Percentiles rank a stretch among this genome's conserved stretches.
Conservation (phyloP, 1,284 basidiomycete genomes). For the Ustilago trichophora region DNA sequence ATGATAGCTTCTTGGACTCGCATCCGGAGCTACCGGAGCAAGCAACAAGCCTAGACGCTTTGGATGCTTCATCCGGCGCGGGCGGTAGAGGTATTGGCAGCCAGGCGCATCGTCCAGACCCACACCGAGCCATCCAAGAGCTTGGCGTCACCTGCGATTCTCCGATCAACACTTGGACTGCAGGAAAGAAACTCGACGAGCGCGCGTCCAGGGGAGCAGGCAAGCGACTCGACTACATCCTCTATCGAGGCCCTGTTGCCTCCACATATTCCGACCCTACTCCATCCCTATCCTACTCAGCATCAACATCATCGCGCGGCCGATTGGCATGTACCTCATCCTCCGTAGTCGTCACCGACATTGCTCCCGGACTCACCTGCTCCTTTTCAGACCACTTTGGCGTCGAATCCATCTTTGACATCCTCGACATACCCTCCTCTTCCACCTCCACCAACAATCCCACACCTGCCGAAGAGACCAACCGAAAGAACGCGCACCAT, state of each 20-base stretch:
- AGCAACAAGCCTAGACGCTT: conserved; percentile 20
- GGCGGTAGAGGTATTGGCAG: background rate
- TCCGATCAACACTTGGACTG: conserved; percentile 87
- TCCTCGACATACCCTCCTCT: conserved; percentile 8
- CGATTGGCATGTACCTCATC: conserved; percentile 30
- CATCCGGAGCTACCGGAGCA: conserved; percentile 61
- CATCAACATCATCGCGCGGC: too few species aligned
- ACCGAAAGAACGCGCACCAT: too few species aligned
- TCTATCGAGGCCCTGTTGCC: conserved; percentile 88
- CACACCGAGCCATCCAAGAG: conserved; percentile 47
- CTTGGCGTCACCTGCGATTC: conserved; percentile 86
- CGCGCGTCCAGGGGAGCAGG: conserved; percentile 69
- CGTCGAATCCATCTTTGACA: conserved; percentile 77
- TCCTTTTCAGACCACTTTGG: conserved; percentile 98
- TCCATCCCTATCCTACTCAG: too few species aligned
- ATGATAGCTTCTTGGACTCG: conserved; percentile 60
- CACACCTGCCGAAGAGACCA: too few species aligned
- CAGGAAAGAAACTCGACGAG: conserved; percentile 71
- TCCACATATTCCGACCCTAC: too few species aligned
- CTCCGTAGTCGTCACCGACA: conserved; percentile 51
- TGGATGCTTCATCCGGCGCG: too few species aligned
- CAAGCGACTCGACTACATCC: conserved; percentile 94
- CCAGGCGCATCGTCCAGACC: conserved; percentile 26
- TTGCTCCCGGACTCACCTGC: conserved; percentile 39
- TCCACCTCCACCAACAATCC: too few species aligned